Evolutionary conservation across 495 filamentous ascomycete species (phyloP), one percentile per base, ranked within the genome.

Genomic region (Podospora pseudocomata): DNA sequence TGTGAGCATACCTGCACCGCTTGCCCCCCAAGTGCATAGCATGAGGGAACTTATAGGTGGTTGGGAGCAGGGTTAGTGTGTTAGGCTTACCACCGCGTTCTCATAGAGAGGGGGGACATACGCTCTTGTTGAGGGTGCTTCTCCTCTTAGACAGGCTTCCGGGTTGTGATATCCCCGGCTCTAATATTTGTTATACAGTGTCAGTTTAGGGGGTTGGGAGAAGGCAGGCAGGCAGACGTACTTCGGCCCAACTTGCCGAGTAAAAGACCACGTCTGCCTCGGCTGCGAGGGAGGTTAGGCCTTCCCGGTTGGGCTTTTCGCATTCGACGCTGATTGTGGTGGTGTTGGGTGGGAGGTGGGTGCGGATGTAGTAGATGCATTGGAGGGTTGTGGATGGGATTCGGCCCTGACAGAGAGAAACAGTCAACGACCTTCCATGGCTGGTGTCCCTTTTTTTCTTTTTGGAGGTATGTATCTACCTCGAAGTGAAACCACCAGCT

Each of bases 401-500:
- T 58, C 90, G 87, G 65, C 90, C 89, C 89, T 55, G 26, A 16
- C 34, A n/a, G 57, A 63, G 4, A 11, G 26, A 28, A 63, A 7
- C 53, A 13, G 57, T 63, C 19, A 23, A 53, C 27, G n/a, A 56
- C 9, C 16, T 59, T 23, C 23, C 23, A 23, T 23, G 23, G 9
- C 18, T 63, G 13, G 30, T 32, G 30, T 32, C 23, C 23, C 23
- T 23, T 23, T 23, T 23, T 23, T 23, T 23, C 23, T 23, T 23
- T 23, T 23, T 23, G 23, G 23, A 23, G 23, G 23, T 23, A 23
- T 23, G 23, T 23, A 23, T 23, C 23, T 77, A 89, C 89, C 83
- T 92, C 90, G 70, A 92, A 92, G 81, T 92, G 90, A 11, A 49
- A 49, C 79, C 86, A 91, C 87, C 87, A 91, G n/a, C 73, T 74